Evolutionary conservation across 495 filamentous ascomycete genomes (phyloP), one percentile per base, ranked within the genome.

Genomic region (Podospora bellae-mahoneyi): DNA sequence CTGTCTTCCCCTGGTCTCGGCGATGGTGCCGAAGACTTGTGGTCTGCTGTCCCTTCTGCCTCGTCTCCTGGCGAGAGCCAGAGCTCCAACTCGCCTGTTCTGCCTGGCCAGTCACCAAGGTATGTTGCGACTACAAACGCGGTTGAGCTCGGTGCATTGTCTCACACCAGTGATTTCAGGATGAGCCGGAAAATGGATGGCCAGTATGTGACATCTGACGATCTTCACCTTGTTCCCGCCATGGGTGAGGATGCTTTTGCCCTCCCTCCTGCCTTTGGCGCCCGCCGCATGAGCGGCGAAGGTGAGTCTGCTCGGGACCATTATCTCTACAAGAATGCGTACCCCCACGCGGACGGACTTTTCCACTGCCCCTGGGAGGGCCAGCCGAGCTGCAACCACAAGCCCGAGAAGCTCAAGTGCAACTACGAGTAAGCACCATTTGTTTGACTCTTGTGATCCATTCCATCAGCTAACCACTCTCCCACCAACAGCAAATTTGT

Each of bases 321-420:
- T 78, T 87, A 84, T 32, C 85, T 91, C 69, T 97, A 97, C 80
- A 88, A 90, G 74, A 86, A 86, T 75, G 84, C 85, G 57, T 86
- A 86, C 58, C 84, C 84, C 34, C 73, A 87, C 56, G 80, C 80
- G 69, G 91, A 96, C 80, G 91, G 90, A 75, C 85, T 94, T 61
- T 97, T 93, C 79, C 91, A 96, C 81, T 97, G 93, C 86, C 93
- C 93, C 26, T 93, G 87, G 81, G 89, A 91, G 78, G 87, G 86
- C 77, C 84, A 91, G 69, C 80, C 88, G 56, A 87, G 84, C 68
- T 96, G 93, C 86, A 89, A 85, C 76, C 92, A 96, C 84, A 89
- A 89, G 73, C 88, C 92, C 23, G 93, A 92, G 71, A 93, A 92
- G 78, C 90, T 97, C 69, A 97, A 97, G 85, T 97, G 93, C 88